phyloP scores from a whole-genome alignment of 176 grass and related monocot species.

The Aegilops bicornis region DNA sequence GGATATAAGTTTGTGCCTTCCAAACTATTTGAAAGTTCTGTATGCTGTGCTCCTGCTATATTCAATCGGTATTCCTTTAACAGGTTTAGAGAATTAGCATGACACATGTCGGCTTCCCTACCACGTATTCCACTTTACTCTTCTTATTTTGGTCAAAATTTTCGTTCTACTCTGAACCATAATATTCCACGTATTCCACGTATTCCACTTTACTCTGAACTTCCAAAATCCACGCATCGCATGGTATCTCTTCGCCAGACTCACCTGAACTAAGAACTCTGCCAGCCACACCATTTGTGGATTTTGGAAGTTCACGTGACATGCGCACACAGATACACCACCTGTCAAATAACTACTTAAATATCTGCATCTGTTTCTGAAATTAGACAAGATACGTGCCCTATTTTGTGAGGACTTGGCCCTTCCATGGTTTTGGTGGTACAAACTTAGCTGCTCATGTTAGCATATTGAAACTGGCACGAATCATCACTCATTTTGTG shows the following conservation, averaged over 20 bases:
- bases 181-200: no score
- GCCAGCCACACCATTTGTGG: no score
- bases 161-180: neutral
- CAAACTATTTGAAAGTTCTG: neutral
- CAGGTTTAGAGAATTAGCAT: neutral
- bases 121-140: neutral
- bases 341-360: neutral
- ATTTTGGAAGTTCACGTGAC: neutral
- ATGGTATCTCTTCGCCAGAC: neutral
- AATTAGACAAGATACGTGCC: neutral
- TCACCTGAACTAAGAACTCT: neutral
- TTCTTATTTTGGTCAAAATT: neutral
- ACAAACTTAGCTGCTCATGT: neutral
- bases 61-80: neutral
- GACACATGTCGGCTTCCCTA: neutral
- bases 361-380: neutral
- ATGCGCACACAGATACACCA: neutral
- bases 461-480: neutral
- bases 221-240: neutral
- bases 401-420: neutral
- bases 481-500: neutral
- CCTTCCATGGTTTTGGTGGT: neutral
- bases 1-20: neutral
- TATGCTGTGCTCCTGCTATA: neutral
- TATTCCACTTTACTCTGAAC: no score